phyloP scores from a whole-genome alignment of 2,329 filamentous ascomycete species.

The Akanthomyces uredinophilus region DNA sequence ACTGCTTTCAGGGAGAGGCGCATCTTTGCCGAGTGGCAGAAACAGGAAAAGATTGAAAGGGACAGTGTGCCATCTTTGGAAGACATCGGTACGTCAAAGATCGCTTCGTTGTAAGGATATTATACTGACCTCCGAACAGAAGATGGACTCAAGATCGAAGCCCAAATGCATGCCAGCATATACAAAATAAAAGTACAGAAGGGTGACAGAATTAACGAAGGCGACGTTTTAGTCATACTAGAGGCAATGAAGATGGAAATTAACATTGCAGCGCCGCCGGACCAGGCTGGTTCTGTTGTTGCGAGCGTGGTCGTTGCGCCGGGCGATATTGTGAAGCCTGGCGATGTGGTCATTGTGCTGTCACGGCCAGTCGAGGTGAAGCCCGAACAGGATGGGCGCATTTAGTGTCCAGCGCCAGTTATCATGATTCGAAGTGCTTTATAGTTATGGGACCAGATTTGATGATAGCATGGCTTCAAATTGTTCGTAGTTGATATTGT shows the following conservation, averaged over 20 bases:
- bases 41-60: conserved; percentile 20
- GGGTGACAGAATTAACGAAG: conserved; percentile 36
- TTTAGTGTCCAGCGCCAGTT: not conserved
- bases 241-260: conserved; percentile 58
- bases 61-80: conserved; percentile 16
- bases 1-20: conserved; percentile 9
- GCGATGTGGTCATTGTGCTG: not conserved
- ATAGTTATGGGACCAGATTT: conserved; percentile 12
- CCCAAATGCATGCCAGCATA: conserved; percentile 45
- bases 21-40: conserved; percentile 27
- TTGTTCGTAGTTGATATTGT: conserved; percentile 10
- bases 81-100: conserved; percentile 5
- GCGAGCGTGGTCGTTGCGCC: not conserved
- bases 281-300: not conserved
- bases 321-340: conserved; percentile 14
- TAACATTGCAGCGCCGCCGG: conserved; percentile 27
- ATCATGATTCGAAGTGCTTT: not conserved
- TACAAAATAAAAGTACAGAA: conserved; percentile 46
- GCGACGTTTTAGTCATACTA: conserved; percentile 40
- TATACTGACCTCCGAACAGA: conserved; percentile 10
- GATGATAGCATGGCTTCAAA: conserved; percentile 16
- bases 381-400: not conserved
- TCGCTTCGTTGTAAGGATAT: too few species aligned
- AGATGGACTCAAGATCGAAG: conserved; percentile 32
- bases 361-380: not conserved